Evolutionary conservation across 495 filamentous ascomycete species (phyloP), one percentile per base, ranked within the genome.

Genomic region (Bryoglossum gracile): DNA sequence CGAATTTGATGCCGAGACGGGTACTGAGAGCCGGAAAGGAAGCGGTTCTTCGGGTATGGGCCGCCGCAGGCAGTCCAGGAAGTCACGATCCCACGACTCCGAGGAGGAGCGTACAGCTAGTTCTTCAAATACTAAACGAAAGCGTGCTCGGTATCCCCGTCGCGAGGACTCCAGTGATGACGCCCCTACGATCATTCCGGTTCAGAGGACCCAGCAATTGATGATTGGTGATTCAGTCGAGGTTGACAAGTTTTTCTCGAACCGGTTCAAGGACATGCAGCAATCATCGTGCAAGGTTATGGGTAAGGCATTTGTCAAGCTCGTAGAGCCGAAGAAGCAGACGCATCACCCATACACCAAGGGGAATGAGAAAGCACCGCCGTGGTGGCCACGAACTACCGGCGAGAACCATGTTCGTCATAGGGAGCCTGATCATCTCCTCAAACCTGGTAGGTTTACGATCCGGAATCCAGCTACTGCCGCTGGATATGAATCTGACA

Each of bases 281-380:
- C 87, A 94, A 58, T 73, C 77, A 5, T 78, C 82, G 40, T 84
- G 83, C 64, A 85, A 87, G 56, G 65, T 77, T 14, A 78, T 94
- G 25, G 78, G 78, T 8, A 94, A 91, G 62, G 82, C 76, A 3
- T 90, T 88, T 66, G 83, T 95, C 55, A 89, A 86, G 57, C 73
- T 81, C 13, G 82, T 94, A 2, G 85, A 89, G 42, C 86, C 89
- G 0, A 87, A 86, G 52, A 96, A 96, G 62, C 88, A 94, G 60
- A 80, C 82, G 0, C 82, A 75, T 36, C 80, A 86, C 54, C 90
- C 90, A 0, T 96, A 95, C 63, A 89, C 84, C 19, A 73, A 77
- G 14, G 74, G 81, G 2, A 73, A 84, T 34, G 67, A 71, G 25
- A 82, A 75, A 36, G 78, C 77, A 25, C 90, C 90, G 9, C 70